phyloP scores from a whole-genome alignment of 2,329 filamentous ascomycete genomes.

The Stemphylium vesicarium region DNA sequence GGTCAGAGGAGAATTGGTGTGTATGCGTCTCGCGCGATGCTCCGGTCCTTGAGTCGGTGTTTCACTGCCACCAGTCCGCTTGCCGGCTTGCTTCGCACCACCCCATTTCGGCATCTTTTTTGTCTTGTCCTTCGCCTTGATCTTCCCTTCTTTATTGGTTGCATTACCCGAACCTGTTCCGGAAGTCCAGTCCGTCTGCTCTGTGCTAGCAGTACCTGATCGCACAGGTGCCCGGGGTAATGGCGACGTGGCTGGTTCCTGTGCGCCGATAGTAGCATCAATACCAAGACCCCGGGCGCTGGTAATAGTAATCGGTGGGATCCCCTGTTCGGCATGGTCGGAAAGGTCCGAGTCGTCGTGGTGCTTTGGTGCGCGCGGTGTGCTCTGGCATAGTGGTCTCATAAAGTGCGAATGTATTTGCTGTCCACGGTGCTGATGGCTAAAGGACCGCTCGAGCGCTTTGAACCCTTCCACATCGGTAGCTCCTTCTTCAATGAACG shows the following conservation, averaged over 20 bases:
- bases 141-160: constrained; percentile 32
- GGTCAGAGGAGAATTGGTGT: constrained; percentile 31
- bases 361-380: constrained; percentile 39
- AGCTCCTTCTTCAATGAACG: constrained; percentile 67
- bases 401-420: constrained; percentile 67
- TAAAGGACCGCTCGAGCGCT: constrained; percentile 65
- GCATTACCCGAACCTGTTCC: constrained; percentile 29
- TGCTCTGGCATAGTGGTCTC: constrained; percentile 64
- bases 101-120: constrained; percentile 41
- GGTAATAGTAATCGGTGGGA: constrained; percentile 39
- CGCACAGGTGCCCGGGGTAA: constrained; percentile 34
- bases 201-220: constrained; percentile 41
- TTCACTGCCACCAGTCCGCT: constrained; percentile 34
- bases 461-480: constrained; percentile 70
- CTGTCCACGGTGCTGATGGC: constrained; percentile 66
- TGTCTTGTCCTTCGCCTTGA: constrained; percentile 40
- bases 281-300: constrained; percentile 36
- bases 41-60: constrained; percentile 36
- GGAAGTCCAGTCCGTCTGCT: constrained; percentile 41
- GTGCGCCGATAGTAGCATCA: constrained; percentile 25
- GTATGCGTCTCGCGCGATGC: constrained; percentile 29
- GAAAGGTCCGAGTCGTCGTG: constrained; percentile 45
- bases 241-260: constrained; percentile 23
- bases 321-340: constrained; percentile 36
- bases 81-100: constrained; percentile 32